Percentiles rank a stretch among this genome's conserved stretches.
phyloP scores from a whole-genome alignment of 2,329 filamentous ascomycete species.

The Reticulascus tulasneorum region DNA sequence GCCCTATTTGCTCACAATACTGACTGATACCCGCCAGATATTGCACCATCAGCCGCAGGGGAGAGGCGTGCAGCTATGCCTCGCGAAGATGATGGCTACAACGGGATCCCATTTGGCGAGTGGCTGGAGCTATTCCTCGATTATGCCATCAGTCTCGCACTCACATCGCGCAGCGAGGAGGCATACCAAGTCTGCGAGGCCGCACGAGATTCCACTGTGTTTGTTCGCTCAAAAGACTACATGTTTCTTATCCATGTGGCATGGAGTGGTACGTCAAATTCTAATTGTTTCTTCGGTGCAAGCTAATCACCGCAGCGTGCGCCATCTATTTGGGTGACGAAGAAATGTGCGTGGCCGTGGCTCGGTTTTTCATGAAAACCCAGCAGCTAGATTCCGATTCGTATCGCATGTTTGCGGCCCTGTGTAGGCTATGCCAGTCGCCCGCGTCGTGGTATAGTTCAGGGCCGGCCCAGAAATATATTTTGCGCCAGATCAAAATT shows the following conservation, averaged over 20 bases:
- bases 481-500: slow-evolving; percentile 85
- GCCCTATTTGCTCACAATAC: background rate
- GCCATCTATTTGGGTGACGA: slow-evolving; percentile 78
- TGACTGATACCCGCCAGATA: slow-evolving; percentile 18
- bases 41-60: slow-evolving; percentile 21
- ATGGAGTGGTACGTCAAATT: slow-evolving; percentile 60
- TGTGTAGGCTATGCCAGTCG: slow-evolving; percentile 73
- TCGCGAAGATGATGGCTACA: slow-evolving; percentile 49
- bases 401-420: slow-evolving; percentile 75
- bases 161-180: slow-evolving; percentile 61
- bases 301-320: slow-evolving; percentile 60
- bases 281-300: background rate
- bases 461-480: slow-evolving; percentile 82
- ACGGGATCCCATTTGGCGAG: slow-evolving; percentile 73
- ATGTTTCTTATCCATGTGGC: slow-evolving; percentile 71
- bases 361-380: slow-evolving; percentile 80
- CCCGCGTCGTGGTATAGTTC: slow-evolving; percentile 73
- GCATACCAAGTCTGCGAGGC: slow-evolving; percentile 78
- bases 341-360: slow-evolving; percentile 66
- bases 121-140: slow-evolving; percentile 92
- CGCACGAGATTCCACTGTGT: slow-evolving; percentile 77
- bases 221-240: slow-evolving; percentile 65
- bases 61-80: slow-evolving; percentile 19
- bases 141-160: slow-evolving; percentile 74
- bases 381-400: slow-evolving; percentile 76